Percentiles rank a stretch among this genome's conserved stretches.
Evolutionary conservation across 2,329 filamentous ascomycete species (phyloP).

Genomic region (Neonectria ditissima): DNA sequence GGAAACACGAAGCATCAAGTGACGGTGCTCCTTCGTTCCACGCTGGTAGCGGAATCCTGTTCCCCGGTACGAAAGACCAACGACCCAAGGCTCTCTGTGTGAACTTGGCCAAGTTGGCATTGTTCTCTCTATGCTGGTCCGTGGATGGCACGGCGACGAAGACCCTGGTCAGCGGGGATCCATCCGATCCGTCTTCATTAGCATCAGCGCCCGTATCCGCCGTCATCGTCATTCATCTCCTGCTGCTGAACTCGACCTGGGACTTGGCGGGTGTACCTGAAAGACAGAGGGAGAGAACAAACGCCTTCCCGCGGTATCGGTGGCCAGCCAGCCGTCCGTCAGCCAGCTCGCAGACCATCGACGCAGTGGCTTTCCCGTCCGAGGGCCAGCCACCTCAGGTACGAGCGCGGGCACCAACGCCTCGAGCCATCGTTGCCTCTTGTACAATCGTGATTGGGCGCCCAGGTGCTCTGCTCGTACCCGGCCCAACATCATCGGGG

Average conservation of each 20-base stretch:
- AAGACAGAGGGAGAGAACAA: not conserved
- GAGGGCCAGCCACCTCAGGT: not conserved
- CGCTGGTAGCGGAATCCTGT: constrained; percentile 14
- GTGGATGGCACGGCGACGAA: constrained; percentile 5
- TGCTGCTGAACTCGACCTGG: not conserved
- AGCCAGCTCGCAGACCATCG: constrained; percentile 11
- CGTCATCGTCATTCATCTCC: constrained; percentile 17
- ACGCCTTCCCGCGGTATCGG: constrained; percentile 16
- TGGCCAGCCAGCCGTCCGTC: constrained; percentile 5
- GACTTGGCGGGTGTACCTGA: constrained; percentile 15
- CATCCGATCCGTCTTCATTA: constrained; percentile 19
- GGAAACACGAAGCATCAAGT: too few relatives aligned
- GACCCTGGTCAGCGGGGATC: constrained; percentile 11
- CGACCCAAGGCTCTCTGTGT: too few relatives aligned
- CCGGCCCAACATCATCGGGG: not conserved
- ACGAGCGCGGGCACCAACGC: not conserved
- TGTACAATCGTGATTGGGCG: not conserved
- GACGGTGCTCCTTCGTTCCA: not conserved
- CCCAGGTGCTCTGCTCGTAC: not conserved
- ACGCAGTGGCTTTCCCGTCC: constrained; percentile 7
- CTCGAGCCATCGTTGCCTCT: not conserved
- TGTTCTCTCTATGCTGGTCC: not conserved
- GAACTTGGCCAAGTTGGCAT: constrained; percentile 15
- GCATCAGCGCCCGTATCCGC: constrained; percentile 2
- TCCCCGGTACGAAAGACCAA: constrained; percentile 20